phyloP scores from a whole-genome alignment of 768 basidiomycete genomes.

The Lentinula raphanica region DNA sequence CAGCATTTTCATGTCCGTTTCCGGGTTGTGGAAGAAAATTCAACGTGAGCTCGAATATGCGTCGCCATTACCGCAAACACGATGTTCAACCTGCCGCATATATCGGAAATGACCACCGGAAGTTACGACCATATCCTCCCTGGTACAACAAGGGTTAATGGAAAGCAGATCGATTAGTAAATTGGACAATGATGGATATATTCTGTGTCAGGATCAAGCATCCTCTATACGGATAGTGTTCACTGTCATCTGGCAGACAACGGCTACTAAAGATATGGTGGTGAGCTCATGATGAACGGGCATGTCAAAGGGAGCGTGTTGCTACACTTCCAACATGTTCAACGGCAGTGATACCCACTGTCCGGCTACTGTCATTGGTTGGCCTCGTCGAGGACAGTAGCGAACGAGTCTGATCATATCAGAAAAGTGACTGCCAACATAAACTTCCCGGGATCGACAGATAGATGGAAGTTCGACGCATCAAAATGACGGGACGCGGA shows the following conservation, averaged over 20 bases:
- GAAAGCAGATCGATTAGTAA: neutral
- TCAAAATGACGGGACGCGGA: no score
- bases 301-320: no score
- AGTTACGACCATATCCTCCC: neutral
- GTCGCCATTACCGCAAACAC: constrained; percentile 73
- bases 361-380: no score
- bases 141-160: neutral
- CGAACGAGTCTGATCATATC: no score
- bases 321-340: neutral
- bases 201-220: neutral
- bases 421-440: no score
- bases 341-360: neutral
- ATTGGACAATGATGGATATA: neutral
- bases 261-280: neutral
- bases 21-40: constrained; percentile 72
- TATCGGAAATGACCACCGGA: neutral
- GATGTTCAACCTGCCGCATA: neutral
- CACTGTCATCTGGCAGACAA: no score
- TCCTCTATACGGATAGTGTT: neutral
- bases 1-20: constrained; percentile 72
- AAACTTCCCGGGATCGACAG: no score
- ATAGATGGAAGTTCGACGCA: no score
- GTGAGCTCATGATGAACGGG: neutral
- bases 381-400: no score
- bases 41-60: constrained; percentile 84